A percentile compares a stretch with the other conserved stretches of the same genome.
Conservation (phyloP, 345 rosid species). For the Gynandropsis gynandra region DNA sequence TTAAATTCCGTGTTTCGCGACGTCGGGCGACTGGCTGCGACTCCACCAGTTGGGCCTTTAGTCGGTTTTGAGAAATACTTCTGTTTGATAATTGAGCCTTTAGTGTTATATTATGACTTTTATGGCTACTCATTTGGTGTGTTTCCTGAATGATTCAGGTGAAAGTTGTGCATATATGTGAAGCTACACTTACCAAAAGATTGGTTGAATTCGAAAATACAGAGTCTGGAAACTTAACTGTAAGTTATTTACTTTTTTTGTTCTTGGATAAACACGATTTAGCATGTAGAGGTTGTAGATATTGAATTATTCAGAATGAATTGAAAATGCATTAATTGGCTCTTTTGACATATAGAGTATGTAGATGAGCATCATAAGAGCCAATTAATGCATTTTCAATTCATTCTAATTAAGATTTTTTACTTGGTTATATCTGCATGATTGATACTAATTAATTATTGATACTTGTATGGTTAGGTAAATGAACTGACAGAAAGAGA, state of each 20-base stretch:
- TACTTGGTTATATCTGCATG: too few species aligned
- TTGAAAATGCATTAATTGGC: too few species aligned
- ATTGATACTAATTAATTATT: neutral
- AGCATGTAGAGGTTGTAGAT: conserved; percentile 1
- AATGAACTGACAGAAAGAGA: conserved; percentile 62
- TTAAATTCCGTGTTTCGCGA: too few species aligned
- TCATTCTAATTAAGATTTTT: too few species aligned
- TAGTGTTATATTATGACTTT: conserved; percentile 3
- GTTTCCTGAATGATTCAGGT: conserved; percentile 39
- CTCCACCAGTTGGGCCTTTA: too few species aligned
- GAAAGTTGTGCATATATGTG: conserved; percentile 78
- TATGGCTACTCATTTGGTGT: conserved; percentile 15
- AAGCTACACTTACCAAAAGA: conserved; percentile 85
- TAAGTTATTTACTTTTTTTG: conserved; percentile 29
- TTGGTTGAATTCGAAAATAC: conserved; percentile 83
- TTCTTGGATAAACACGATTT: neutral
- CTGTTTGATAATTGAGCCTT: neutral
- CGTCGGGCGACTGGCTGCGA: too few species aligned
- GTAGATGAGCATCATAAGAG: too few species aligned
- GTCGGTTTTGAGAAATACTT: neutral
- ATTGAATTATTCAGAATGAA: conserved; percentile 2
- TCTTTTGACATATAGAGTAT: neutral
- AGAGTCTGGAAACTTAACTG: conserved; percentile 77
- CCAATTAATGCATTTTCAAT: too few species aligned
- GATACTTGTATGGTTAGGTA: conserved; percentile 37